These are phyloP conservation scores for Trametopsis cervina DNA, from an alignment of 768 basidiomycete species.

Conservation along the genomic window DNA sequence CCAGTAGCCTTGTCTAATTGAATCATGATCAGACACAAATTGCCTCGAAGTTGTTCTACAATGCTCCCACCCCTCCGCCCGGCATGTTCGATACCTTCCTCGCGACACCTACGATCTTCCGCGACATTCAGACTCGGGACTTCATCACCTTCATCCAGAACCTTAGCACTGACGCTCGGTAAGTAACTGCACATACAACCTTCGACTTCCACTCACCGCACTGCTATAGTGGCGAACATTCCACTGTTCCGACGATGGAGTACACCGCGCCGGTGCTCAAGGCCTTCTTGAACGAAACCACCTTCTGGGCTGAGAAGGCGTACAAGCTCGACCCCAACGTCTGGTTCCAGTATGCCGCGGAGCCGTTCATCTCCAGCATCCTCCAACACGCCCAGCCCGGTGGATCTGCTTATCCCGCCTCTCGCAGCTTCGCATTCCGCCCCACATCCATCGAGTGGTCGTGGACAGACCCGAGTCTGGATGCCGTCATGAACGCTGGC, in stretches of 20 bases:
- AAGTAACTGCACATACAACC: not conserved
- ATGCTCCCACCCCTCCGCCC: not conserved
- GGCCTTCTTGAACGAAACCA: conserved; percentile 37
- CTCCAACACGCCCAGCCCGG: conserved; percentile 32
- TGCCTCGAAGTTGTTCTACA: no score
- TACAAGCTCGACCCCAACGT: conserved; percentile 33
- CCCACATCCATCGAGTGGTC: conserved; percentile 39
- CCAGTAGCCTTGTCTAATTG: no score
- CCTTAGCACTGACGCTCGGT: not conserved
- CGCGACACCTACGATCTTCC: not conserved
- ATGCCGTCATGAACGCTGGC: conserved; percentile 35
- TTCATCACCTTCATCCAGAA: not conserved
- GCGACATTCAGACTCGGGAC: not conserved
- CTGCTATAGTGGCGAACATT: not conserved
- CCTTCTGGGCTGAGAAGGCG: conserved; percentile 24
- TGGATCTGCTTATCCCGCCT: conserved; percentile 43
- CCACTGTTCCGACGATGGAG: conserved; percentile 2
- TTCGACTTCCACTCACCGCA: not conserved
- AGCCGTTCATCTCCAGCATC: conserved; percentile 40
- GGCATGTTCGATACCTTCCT: conserved; percentile 7
- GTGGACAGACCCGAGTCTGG: conserved; percentile 32
- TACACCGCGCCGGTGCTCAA: conserved; percentile 32
- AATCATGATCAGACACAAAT: no score
- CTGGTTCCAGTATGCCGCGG: conserved; percentile 37
- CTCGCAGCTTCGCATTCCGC: conserved; percentile 28